Conservation (phyloP, 83 land plant genomes). For the Thuja plicata region DNA sequence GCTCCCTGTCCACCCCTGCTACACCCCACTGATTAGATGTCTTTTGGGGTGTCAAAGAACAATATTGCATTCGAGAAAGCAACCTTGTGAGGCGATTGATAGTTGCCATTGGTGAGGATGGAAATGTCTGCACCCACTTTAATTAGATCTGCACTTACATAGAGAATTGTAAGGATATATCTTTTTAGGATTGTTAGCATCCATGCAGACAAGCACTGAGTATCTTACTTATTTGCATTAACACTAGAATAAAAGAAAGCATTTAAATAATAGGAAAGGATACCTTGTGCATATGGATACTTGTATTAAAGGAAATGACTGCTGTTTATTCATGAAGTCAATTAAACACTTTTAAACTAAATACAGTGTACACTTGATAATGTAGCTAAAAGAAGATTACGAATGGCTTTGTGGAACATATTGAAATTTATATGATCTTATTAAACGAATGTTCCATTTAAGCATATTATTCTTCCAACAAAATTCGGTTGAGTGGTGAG, state of each 20-base stretch:
- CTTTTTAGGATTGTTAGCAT: not conserved
- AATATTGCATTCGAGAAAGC: not conserved
- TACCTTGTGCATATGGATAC: not conserved
- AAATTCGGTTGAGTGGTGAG: not conserved
- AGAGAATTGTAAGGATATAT: not conserved
- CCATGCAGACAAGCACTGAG: not conserved
- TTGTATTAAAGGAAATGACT: not conserved
- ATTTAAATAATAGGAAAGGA: not conserved
- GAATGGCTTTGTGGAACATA: not conserved
- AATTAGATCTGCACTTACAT: not conserved
- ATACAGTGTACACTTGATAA: not conserved
- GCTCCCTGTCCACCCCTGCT: not conserved
- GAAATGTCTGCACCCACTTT: not conserved
- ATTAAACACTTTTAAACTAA: not conserved
- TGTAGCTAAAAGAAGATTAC: not conserved
- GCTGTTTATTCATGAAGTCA: not conserved
- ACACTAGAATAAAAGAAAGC: not conserved
- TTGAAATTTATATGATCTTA: not conserved
- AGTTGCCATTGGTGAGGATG: not conserved
- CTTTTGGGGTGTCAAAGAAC: constrained; percentile 7
- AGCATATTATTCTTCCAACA: not conserved
- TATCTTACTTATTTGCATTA: not conserved
- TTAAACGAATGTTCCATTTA: not conserved
- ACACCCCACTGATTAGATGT: constrained; percentile 7
- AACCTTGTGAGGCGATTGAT: constrained; percentile 6